Evolutionary conservation across 1,284 basidiomycete species (phyloP).

Genomic region (Psilocybe mexicana): DNA sequence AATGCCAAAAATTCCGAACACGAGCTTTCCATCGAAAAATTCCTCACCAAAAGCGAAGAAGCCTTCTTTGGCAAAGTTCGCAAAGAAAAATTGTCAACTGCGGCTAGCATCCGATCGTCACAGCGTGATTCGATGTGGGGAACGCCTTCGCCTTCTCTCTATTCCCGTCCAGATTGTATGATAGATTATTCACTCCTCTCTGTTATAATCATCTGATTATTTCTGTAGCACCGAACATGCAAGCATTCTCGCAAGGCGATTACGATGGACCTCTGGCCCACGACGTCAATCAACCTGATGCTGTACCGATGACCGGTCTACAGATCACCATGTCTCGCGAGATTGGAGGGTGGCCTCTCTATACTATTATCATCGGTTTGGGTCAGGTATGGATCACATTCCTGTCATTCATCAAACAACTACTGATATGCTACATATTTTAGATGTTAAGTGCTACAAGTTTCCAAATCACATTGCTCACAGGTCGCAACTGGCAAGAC

Average conservation of each 20-base stretch:
- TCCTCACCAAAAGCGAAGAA: conserved; percentile 87
- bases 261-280: conserved; percentile 57
- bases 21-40: conserved; percentile 90
- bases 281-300: conserved; percentile 50
- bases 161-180: conserved; percentile 77
- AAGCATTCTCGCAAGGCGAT: conserved; percentile 47
- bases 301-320: conserved; percentile 73
- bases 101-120: conserved; percentile 76
- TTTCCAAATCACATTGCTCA: conserved; percentile 89
- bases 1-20: conserved; percentile 86
- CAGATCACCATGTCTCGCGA: conserved; percentile 82
- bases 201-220: conserved; percentile 7
- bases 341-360: conserved; percentile 84
- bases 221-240: conserved; percentile 57
- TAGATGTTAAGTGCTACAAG: conserved; percentile 86
- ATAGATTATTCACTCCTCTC: neutral
- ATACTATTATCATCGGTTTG: conserved; percentile 83
- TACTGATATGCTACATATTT: conserved; percentile 1
- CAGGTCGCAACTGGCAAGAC: conserved; percentile 82
- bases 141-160: conserved; percentile 66
- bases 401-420: neutral
- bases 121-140: conserved; percentile 83
- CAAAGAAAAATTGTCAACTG: conserved; percentile 79
- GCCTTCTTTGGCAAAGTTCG: conserved; percentile 89
- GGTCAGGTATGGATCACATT: conserved; percentile 61